Base-by-base conservation (phyloP, 176 grass and related monocot genomes). In the Zoysia pacifica region DNA sequence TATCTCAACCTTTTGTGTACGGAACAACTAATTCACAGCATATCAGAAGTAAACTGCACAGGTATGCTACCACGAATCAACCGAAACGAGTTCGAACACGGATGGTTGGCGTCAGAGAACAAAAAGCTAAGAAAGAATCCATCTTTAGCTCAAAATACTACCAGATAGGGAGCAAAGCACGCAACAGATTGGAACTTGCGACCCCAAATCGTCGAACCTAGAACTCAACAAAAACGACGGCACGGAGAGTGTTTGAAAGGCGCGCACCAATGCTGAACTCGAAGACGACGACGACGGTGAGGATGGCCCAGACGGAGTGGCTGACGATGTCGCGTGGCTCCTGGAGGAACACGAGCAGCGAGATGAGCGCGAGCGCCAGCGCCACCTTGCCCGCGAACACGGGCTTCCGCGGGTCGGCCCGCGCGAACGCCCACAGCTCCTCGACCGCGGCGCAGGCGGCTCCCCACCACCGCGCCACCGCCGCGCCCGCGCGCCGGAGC, bases 241-340 rank as follows among this genome's bases (percentile, higher is more conserved):
- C 0, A 45, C 1, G 41, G 38, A 8, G 19, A 12, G 38, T 19
- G 42, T 2, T 1, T 3, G 37, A 42, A 40, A 43, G 19, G 45
- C 12, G 72, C 87, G n/a, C 67, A 93, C 91, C 91, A 43, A 93
- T 87, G 84, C 91, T 90, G 81, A 95, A 99, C 80, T 99, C 96
- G 75, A 99, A 99, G 80, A 95, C 79, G 50, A 99, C 90, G 73
- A 99, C 90, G 35, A 95, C 88, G 52, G 96, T 99, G 82, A 99
- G 88, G 85, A 99, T 94, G 45, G 96, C 92, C 96, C 96, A 99
- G 81, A 95, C 39, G 85, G 93, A 99, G 84, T 95, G 86, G 81
- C 80, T 95, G 72, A 84, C 77, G 59, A 99, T 78, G 83, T 89
- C 86, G 47, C 72, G 82, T 2, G 84, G 88, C 93, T 91, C 90